Percentiles rank a stretch among this genome's conserved stretches.
Evolutionary conservation across 176 grass and related monocot genomes (phyloP).

Genomic region (Avena atlantica): DNA sequence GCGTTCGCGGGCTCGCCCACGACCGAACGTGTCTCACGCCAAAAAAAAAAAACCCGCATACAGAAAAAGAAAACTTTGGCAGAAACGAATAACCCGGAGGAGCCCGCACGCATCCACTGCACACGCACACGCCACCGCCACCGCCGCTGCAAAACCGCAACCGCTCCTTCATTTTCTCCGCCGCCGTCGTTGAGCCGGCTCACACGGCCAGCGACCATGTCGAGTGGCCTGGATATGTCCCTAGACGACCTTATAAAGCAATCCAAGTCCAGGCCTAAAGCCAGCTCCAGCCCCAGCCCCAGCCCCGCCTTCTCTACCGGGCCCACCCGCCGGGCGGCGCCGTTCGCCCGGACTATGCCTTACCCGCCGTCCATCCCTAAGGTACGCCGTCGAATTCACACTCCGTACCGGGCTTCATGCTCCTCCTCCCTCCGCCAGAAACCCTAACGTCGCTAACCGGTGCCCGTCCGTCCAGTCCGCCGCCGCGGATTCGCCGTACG

Average conservation of each 20-base stretch:
- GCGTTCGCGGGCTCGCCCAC: no score
- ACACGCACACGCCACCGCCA: background rate
- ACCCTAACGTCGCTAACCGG: constrained; percentile 46
- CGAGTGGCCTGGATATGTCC: constrained; percentile 63
- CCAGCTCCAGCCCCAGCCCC: constrained; percentile 7
- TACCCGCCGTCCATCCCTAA: constrained; percentile 41
- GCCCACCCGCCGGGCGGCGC: constrained; percentile 50
- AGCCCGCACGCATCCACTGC: background rate
- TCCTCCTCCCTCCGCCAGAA: constrained; percentile 23
- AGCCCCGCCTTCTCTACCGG: constrained; percentile 42
- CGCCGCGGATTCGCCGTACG: constrained; percentile 41
- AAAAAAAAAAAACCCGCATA: no score
- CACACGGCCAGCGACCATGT: constrained; percentile 41
- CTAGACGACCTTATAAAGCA: constrained; percentile 68
- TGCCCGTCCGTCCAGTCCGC: constrained; percentile 35
- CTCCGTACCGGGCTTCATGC: background rate
- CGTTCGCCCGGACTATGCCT: constrained; percentile 36
- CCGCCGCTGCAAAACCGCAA: background rate
- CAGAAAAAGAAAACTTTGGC: no score
- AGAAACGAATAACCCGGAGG: background rate
- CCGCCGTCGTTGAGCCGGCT: background rate
- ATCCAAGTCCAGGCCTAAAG: constrained; percentile 54
- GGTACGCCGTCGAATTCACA: constrained; percentile 35
- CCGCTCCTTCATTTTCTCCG: background rate
- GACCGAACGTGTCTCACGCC: no score